Percentiles rank a stretch among this genome's conserved stretches.
Evolutionary conservation across 305 asterid species (phyloP).

Genomic region (Rubia tinctorum): DNA sequence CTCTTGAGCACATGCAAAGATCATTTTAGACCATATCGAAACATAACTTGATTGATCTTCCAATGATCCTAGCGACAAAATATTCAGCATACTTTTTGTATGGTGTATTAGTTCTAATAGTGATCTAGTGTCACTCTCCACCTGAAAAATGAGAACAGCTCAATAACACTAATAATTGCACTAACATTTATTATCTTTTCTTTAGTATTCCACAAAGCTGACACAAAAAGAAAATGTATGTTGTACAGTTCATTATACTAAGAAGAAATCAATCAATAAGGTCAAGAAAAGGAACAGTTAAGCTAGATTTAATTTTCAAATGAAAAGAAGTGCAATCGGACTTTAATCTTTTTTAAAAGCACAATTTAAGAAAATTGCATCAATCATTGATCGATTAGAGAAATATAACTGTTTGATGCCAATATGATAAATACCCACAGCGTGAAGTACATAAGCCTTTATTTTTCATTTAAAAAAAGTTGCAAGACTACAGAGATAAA

Average conservation of each 20-base stretch:
- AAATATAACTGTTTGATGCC: background rate
- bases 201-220: background rate
- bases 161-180: constrained; percentile 7
- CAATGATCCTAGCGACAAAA: constrained; percentile 51
- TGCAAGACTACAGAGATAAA: background rate
- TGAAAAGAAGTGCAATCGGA: background rate
- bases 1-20: constrained; percentile 57
- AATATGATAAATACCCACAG: too few species aligned
- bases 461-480: too few species aligned
- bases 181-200: background rate
- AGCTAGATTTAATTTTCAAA: background rate
- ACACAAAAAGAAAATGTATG: background rate
- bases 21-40: constrained; percentile 57
- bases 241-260: background rate
- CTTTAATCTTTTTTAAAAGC: background rate
- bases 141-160: constrained; percentile 44
- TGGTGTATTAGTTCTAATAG: constrained; percentile 61
- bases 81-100: constrained; percentile 51
- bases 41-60: constrained; percentile 56
- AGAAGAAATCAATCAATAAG: background rate
- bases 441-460: too few species aligned
- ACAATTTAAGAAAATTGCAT: background rate
- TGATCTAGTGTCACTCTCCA: constrained; percentile 50
- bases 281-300: constrained; percentile 1
- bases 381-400: background rate